Evolutionary conservation across 768 basidiomycete species (phyloP), one percentile per base, ranked within the genome.

Genomic region (Sporobolomyces pararoseus): DNA sequence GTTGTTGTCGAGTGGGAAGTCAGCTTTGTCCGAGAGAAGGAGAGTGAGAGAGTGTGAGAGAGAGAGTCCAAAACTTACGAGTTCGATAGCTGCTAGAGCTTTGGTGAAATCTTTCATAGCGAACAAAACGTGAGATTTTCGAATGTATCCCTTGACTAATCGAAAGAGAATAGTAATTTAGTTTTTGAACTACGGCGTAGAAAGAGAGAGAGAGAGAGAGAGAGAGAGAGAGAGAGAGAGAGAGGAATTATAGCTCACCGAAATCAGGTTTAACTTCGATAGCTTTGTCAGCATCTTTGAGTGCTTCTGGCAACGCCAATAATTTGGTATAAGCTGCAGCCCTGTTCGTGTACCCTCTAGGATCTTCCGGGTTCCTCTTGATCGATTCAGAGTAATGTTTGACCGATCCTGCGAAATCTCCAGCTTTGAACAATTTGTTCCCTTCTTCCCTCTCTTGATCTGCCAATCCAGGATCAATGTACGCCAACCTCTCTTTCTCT

Each of bases 271-370:
- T 95, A 57, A 89, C 85, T 80, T 87, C 88, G 83, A 98, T 92
- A 31, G 96, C 92, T 79, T 89, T 87, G 65, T 99, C 86, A 46
- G 87, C 91, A 77, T 99, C 96, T 81, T 98, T 98, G 77, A 98
- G 84, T 2, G 94, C 96, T 79, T 99, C 96, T 16, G 93, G 89
- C 35, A 98, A 81, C 2, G 96, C 96, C 50, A 85, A 85, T 47
- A 99, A 86, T 82, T 98, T 98, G 81, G 89, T 91, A 82, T 96
- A 97, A 29, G 92, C 94, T 34, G 92, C 89, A n/a, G 96, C 92
- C 57, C 96, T 88, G 82, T 99, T 99, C 80, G 95, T 98, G 83
- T 97, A 99, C 13, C 90, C 93, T 73, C 88, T 84, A 19, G 95
- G 85, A 78, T 99, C 96, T 44, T 81, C 79, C 49, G 96, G 95